A percentile compares a stretch with the other conserved stretches of the same genome.
phyloP scores from a whole-genome alignment of 352 stramenopile species.

The Phytophthora lateralis region DNA sequence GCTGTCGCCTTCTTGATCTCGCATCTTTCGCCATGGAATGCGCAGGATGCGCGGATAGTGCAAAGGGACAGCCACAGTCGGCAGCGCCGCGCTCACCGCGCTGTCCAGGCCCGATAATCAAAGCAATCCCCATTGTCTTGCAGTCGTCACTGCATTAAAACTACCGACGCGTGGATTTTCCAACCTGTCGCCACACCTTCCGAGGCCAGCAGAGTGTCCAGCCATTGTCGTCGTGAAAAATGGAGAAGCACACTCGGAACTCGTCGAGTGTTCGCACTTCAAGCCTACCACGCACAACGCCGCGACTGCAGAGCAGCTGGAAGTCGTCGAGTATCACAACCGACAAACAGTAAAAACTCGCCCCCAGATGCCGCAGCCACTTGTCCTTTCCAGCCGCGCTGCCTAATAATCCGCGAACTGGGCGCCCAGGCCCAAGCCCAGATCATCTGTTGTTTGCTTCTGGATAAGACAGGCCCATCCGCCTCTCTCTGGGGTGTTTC shows the following conservation, averaged over 20 bases:
- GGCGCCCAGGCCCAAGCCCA: background rate
- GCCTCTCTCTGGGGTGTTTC: conserved; percentile 28
- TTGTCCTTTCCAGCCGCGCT: background rate
- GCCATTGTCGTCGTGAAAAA: conserved; percentile 6
- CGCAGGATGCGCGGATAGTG: conserved; percentile 13
- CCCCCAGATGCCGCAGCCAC: background rate
- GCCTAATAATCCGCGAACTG: background rate
- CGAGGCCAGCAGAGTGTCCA: background rate
- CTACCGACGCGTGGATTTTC: background rate
- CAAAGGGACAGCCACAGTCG: background rate
- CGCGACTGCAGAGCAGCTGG: conserved; percentile 14
- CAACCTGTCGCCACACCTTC: background rate
- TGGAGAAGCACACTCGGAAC: background rate
- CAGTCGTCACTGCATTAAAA: background rate
- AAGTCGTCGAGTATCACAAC: too few relatives aligned
- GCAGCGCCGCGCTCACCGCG: background rate
- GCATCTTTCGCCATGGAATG: conserved; percentile 19
- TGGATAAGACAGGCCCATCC: conserved; percentile 36
- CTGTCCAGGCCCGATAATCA: conserved; percentile 3
- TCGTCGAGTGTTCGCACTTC: too few relatives aligned
- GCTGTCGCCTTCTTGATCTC: conserved; percentile 9
- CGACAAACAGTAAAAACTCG: conserved; percentile 28
- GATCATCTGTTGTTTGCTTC: conserved; percentile 2
- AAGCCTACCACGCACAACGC: conserved; percentile 6
- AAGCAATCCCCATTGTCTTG: background rate